Base-by-base conservation (phyloP, 2,329 filamentous ascomycete species). In the Teratosphaeria destructans region DNA sequence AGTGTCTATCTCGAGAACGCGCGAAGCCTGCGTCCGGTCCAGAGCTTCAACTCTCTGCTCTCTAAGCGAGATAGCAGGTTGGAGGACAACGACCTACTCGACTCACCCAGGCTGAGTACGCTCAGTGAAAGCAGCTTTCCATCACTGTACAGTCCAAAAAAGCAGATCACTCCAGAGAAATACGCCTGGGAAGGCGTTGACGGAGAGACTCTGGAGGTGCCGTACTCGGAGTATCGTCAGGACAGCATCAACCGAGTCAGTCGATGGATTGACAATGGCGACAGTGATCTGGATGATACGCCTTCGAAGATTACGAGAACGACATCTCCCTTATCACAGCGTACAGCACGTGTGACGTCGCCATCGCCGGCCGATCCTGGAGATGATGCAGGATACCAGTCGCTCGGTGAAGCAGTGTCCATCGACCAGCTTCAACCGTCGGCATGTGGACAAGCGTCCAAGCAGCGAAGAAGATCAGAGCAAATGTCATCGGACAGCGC, bases 71-170 rank as follows among this genome's bases (percentile, higher is more conserved):
- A 69, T 16, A 63, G 64, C 53, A 64, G 59, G 49, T 54, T 62
- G 10, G 65, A 67, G 7, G 64, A 66, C 3, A 68, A 70, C 8
- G 67, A 70, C 39, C 62, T 66, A 1, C 62, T 71, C 8, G 65
- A 67, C 39, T 73, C 72, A 14, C 72, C 72, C 11, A 62, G 70
- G 16, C 64, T 74, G 29, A 74, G 72, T 56, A 67, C 68, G 6
- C 60, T 74, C 55, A 74, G 72, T 59, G 71, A 74, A 59, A 72
- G 71, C 62, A 74, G 72, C 65, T 73, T 74, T 57, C 68, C 69
- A 5, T 72, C 68, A 26, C 66, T 73, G 34, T 74, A 74, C 65
- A 70, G 69, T 54, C 66, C 70, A 29, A 67, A 68, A 59, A 64
- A 67, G 54, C 37, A 57, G 3, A 52, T 56, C 11, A 70, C 66